These are phyloP conservation scores for Pseudogymnoascus sp. DNA, from an alignment of 2,329 filamentous ascomycete genomes.

Conservation along the genomic window DNA sequence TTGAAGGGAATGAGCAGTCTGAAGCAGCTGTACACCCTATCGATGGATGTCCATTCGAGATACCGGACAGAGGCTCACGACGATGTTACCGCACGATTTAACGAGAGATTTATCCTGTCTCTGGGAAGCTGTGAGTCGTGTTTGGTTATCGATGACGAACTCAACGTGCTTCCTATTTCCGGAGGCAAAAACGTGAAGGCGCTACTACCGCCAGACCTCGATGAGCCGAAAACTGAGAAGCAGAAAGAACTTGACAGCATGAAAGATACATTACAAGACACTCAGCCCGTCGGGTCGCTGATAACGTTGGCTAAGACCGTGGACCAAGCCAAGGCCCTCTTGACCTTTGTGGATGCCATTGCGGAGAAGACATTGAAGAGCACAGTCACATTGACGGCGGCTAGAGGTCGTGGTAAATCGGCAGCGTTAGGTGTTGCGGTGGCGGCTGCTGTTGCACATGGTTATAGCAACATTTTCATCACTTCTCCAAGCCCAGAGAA, in stretches of 20 bases:
- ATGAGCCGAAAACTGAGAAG: slow-evolving; percentile 62
- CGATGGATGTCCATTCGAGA: slow-evolving; percentile 95
- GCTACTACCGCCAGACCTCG: slow-evolving; percentile 65
- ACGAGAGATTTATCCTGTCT: slow-evolving; percentile 92
- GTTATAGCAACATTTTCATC: slow-evolving; percentile 99
- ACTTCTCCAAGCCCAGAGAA: slow-evolving; percentile 97
- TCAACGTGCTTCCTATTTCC: slow-evolving; percentile 95
- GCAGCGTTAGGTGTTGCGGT: slow-evolving; percentile 91
- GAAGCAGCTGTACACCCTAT: slow-evolving; percentile 92
- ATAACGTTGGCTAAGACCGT: slow-evolving; percentile 80
- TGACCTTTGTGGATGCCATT: slow-evolving; percentile 94
- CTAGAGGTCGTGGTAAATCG: slow-evolving; percentile 91
- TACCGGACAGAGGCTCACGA: slow-evolving; percentile 94
- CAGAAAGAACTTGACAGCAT: slow-evolving; percentile 73
- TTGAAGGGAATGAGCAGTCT: slow-evolving; percentile 95
- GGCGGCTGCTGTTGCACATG: slow-evolving; percentile 86
- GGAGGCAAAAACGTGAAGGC: slow-evolving; percentile 84
- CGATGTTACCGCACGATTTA: slow-evolving; percentile 92
- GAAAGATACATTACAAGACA: slow-evolving; percentile 79
- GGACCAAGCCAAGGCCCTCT: slow-evolving; percentile 92
- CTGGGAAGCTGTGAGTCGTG: slow-evolving; percentile 92
- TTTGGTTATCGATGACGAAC: slow-evolving; percentile 91
- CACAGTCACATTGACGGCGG: slow-evolving; percentile 88
- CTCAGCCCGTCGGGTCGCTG: slow-evolving; percentile 76
- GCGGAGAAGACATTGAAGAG: slow-evolving; percentile 90